Evolutionary conservation across 768 basidiomycete genomes (phyloP), one percentile per base, ranked within the genome.

Genomic region (Gautieria morchelliformis): DNA sequence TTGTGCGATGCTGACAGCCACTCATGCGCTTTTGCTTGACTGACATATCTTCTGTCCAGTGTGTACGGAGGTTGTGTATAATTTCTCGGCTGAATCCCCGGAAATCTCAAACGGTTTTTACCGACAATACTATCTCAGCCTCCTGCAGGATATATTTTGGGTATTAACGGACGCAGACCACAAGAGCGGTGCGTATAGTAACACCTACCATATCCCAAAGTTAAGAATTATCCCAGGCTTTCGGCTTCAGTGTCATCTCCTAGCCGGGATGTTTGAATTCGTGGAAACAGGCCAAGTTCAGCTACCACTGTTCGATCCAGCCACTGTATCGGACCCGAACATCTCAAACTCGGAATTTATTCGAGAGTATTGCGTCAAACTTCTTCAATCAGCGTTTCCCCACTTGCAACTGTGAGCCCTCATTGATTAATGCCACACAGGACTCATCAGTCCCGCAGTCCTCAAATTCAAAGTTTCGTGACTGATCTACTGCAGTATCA

Each of bases 111-210:
- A 89, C 66, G 84, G 81, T 9, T 99, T 98, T 81, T 98, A 95
- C 87, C 89, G 92, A 69, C 88, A 89, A 69, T 98, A 93, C 72
- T 93, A 89, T 77, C 79, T 97, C 48, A 89, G 85, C 67, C 84
- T 97, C 65, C 76, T 96, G 37, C 93, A 94, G 63, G 96, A 98
- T 69, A 90, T 91, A 41, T 93, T 99, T 81, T 97, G 90, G 64
- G 95, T 98, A 42, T 78, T 99, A 46, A 97, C 94, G 32, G 95
- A 99, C 68, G 85, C 94, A 5, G 95, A 98, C 70, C 95, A 99
- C 78, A 98, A 97, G 83, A 93, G 91, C 65, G 94, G 72, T 73
- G 48, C 49, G 70, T 19, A 6, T n/a, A 9, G 20, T 37, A 11
- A 42, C 17, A 35, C 17, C 1, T 44, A 12, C 20, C n/a, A 44